phyloP scores from a whole-genome alignment of 495 filamentous ascomycete species.

The Usnea hakonensis region DNA sequence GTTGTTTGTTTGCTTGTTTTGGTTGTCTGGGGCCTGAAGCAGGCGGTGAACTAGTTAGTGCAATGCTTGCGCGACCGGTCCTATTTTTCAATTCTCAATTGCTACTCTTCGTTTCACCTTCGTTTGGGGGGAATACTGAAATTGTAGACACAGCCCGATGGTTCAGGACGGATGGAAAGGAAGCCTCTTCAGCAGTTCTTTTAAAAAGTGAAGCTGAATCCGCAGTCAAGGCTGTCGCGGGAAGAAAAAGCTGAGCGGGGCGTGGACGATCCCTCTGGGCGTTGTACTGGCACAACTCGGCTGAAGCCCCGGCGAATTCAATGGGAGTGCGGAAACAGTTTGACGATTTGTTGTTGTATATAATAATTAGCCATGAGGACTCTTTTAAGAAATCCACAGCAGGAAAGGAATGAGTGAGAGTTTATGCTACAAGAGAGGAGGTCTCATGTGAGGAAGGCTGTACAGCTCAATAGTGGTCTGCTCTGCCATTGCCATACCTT shows the following conservation, averaged over 20 bases:
- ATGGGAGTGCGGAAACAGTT: background rate
- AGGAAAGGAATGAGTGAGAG: background rate
- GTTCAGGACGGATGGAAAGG: background rate
- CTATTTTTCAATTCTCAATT: slow-evolving; percentile 1
- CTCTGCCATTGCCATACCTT: too few relatives aligned
- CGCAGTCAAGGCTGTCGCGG: background rate
- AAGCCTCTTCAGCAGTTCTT: background rate
- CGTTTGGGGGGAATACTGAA: background rate
- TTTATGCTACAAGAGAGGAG: background rate
- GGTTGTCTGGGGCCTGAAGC: background rate
- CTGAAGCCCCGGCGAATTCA: background rate
- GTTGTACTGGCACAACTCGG: background rate
- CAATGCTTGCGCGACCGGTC: slow-evolving; percentile 8
- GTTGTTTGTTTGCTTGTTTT: background rate
- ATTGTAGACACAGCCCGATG: background rate
- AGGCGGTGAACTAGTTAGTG: slow-evolving; percentile 14
- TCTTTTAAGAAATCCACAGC: background rate
- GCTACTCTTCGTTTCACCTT: background rate
- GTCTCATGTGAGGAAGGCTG: background rate
- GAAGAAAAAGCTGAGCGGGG: slow-evolving; percentile 3
- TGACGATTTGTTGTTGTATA: background rate
- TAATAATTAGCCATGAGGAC: background rate
- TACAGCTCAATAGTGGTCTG: too few relatives aligned
- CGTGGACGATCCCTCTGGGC: slow-evolving; percentile 8
- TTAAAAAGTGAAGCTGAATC: slow-evolving; percentile 2